phyloP scores from a whole-genome alignment of 2,329 filamentous ascomycete species.

The Colletotrichum orbiculare region DNA sequence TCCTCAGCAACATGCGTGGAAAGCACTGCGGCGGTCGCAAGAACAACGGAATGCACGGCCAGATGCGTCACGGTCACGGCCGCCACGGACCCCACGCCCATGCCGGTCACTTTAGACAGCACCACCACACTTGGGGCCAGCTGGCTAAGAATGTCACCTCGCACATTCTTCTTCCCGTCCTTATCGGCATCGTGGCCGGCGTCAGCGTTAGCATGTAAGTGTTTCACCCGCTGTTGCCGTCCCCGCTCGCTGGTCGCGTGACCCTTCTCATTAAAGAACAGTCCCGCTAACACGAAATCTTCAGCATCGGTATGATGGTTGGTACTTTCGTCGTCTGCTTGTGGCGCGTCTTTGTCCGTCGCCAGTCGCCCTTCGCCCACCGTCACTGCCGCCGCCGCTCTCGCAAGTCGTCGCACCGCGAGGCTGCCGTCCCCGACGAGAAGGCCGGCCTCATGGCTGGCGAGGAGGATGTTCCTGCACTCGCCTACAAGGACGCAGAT shows the following conservation, averaged over 20 bases:
- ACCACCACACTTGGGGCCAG: conserved; percentile 54
- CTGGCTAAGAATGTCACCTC: conserved; percentile 67
- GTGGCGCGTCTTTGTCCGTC: conserved; percentile 64
- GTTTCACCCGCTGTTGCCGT: conserved; percentile 5
- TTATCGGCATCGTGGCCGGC: conserved; percentile 76
- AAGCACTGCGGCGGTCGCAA: conserved; percentile 53
- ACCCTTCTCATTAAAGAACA: neutral
- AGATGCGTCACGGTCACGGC: conserved; percentile 38
- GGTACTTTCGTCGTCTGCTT: conserved; percentile 71
- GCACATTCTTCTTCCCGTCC: conserved; percentile 74
- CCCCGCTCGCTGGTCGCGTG: neutral
- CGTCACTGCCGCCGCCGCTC: conserved; percentile 46
- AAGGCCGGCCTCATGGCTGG: conserved; percentile 61
- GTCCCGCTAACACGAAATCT: conserved; percentile 42
- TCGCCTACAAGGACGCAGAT: conserved; percentile 42
- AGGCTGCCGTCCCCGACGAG: conserved; percentile 56
- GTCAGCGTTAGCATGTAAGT: conserved; percentile 73
- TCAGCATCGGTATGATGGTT: conserved; percentile 71
- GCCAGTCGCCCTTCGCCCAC: conserved; percentile 46
- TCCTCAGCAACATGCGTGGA: conserved; percentile 47
- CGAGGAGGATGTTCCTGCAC: conserved; percentile 43
- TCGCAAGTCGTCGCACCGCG: conserved; percentile 50
- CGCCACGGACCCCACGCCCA: conserved; percentile 42
- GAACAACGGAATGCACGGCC: conserved; percentile 37
- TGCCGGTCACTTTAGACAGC: conserved; percentile 42